phyloP scores from a whole-genome alignment of 2,329 filamentous ascomycete genomes.

The Sporothrix luriei region DNA sequence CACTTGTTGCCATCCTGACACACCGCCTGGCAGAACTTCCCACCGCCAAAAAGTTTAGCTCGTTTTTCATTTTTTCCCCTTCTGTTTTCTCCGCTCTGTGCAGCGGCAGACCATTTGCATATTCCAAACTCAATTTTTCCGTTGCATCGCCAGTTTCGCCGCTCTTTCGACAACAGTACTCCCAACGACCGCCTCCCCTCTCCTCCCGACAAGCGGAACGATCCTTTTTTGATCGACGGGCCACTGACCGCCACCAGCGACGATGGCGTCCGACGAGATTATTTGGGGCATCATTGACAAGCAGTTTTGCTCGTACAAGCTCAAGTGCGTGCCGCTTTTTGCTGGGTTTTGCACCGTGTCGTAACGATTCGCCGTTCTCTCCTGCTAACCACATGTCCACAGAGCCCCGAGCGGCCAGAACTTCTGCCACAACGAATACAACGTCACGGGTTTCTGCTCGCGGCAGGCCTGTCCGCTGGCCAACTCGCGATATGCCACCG shows the following conservation, averaged over 20 bases:
- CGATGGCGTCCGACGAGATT: slow-evolving; percentile 93
- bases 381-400: slow-evolving; percentile 27
- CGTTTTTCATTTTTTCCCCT: slow-evolving; percentile 22
- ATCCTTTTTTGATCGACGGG: background rate
- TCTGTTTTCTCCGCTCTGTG: background rate
- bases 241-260: background rate
- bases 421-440: slow-evolving; percentile 95
- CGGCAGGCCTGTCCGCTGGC: slow-evolving; percentile 86
- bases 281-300: slow-evolving; percentile 97
- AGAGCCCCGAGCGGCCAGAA: slow-evolving; percentile 74
- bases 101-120: background rate
- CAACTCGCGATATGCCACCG: slow-evolving; percentile 89
- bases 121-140: background rate
- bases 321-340: slow-evolving; percentile 64
- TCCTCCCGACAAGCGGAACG: background rate
- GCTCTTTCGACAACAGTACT: background rate
- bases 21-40: slow-evolving; percentile 24
- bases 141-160: background rate
- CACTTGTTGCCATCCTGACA: background rate
- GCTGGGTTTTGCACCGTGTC: background rate
- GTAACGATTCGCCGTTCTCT: slow-evolving; percentile 15
- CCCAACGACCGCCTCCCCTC: background rate
- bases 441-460: slow-evolving; percentile 49
- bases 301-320: slow-evolving; percentile 91
- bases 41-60: slow-evolving; percentile 30